These are phyloP conservation scores for Magnaporthiopsis rhizophila DNA, from an alignment of 2,329 filamentous ascomycete genomes.

Conservation along the genomic window DNA sequence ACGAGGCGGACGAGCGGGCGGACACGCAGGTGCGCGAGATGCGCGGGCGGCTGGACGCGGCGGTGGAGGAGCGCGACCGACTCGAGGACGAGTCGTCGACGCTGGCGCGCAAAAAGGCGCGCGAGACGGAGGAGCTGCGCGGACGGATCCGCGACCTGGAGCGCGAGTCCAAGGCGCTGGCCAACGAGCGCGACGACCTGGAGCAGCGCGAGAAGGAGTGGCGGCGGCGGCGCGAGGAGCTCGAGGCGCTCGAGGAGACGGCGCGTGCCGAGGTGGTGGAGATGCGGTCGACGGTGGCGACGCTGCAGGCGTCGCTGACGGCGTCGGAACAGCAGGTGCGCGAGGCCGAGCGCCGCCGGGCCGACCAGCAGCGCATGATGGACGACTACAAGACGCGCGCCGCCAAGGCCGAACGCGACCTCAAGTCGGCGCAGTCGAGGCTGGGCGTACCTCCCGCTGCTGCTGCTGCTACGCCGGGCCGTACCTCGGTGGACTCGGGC, in stretches of 20 bases:
- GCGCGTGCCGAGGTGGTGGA: slow-evolving; percentile 68
- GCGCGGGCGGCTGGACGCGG: slow-evolving; percentile 78
- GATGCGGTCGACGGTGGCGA: slow-evolving; percentile 66
- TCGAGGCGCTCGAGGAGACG: slow-evolving; percentile 62
- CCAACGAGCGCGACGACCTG: slow-evolving; percentile 70
- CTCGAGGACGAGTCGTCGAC: slow-evolving; percentile 85
- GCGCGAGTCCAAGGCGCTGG: slow-evolving; percentile 60
- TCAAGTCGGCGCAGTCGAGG: slow-evolving; percentile 43
- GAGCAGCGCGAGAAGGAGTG: slow-evolving; percentile 67
- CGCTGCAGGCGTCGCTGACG: slow-evolving; percentile 73
- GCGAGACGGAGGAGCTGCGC: slow-evolving; percentile 83
- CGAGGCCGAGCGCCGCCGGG: slow-evolving; percentile 75
- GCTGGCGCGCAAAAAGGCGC: slow-evolving; percentile 63
- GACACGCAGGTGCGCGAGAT: slow-evolving; percentile 81
- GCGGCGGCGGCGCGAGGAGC: slow-evolving; percentile 63
- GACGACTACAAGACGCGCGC: slow-evolving; percentile 71
- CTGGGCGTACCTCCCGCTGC: slow-evolving; percentile 23
- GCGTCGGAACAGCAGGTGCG: slow-evolving; percentile 75
- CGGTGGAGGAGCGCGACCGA: slow-evolving; percentile 87
- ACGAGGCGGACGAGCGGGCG: slow-evolving; percentile 76
- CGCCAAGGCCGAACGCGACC: slow-evolving; percentile 69
- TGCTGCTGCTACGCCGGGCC: slow-evolving; percentile 25
- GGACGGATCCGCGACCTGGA: slow-evolving; percentile 74
- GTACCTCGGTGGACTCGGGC: slow-evolving; percentile 38
- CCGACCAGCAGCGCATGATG: slow-evolving; percentile 64